phyloP scores from a whole-genome alignment of 2,329 filamentous ascomycete species.

The Phialophora chinensis region DNA sequence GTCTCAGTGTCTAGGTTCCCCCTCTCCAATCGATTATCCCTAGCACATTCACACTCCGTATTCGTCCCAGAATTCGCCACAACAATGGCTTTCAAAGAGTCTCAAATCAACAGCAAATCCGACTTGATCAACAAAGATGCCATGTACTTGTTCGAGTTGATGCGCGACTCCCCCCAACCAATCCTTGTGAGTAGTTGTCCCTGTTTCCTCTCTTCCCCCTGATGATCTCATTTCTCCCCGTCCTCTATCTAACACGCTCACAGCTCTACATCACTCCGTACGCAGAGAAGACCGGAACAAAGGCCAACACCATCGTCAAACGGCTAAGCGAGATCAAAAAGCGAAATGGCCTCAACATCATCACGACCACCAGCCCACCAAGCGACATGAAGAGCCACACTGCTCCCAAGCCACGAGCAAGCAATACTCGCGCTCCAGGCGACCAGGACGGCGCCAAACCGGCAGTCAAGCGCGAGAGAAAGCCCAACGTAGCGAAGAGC shows the following conservation, averaged over 20 bases:
- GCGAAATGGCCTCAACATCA: constrained; percentile 29
- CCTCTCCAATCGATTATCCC: neutral
- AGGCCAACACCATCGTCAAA: constrained; percentile 30
- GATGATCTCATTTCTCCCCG: neutral
- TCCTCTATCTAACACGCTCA: neutral
- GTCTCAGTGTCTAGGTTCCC: neutral
- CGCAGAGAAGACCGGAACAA: constrained; percentile 24
- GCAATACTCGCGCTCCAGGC: neutral
- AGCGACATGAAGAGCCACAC: neutral
- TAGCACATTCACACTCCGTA: neutral
- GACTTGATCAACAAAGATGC: constrained; percentile 23
- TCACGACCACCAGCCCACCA: constrained; percentile 20
- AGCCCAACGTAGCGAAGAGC: neutral
- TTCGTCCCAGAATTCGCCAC: neutral
- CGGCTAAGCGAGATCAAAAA: constrained; percentile 31
- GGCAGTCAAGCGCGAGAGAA: neutral
- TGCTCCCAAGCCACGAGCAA: neutral
- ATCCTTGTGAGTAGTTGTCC: constrained; percentile 22
- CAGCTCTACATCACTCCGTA: constrained; percentile 28
- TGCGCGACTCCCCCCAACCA: constrained; percentile 20
- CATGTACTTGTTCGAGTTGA: constrained; percentile 25
- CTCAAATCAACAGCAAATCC: neutral
- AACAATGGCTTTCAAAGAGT: constrained; percentile 19
- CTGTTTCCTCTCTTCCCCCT: neutral
- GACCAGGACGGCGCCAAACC: neutral